Base-by-base conservation (phyloP, 768 basidiomycete genomes). In the Rhizopogon vinicolor region DNA sequence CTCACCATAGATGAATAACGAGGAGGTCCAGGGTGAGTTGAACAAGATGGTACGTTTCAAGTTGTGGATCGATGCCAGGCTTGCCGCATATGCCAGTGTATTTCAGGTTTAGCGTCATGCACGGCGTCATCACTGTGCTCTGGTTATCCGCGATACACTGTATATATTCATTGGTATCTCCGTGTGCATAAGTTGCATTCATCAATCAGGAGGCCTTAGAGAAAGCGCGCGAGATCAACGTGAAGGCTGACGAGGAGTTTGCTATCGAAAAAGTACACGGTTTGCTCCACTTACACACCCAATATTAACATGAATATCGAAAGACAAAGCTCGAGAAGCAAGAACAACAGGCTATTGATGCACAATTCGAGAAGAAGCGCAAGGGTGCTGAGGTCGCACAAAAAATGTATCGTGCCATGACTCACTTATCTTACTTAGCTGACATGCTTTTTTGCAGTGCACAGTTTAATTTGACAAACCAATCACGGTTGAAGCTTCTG, bases 221-320 rank as follows among this genome's bases (percentile, higher is more conserved):
- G 78, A 99, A 99, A 75, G 95, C 93, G 1, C 79, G 97, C 7
- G 97, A 99, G 74, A 93, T 99, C 58, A 87, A 82, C 60, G 93
- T 98, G 57, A 99, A 99, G 72, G 96, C 97, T 0, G 94, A 99
- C 59, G 95, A 98, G 71, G 96, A 99, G 75, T 98, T 98, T 68
- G 90, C 96, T 18, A 98, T 99, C 61, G 97, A 99, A 72, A 99
- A 99, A 83, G 95, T 86, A 28, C 41, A 57, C 50, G 25, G 50
- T 1, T 6, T 44, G n/a, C 33, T 44, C 51, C 19, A 13, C 52
- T 39, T n/a, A 43, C 31, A 42, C 46, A 7, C 41, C 31, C 18
- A 44, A 29, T 25, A 25, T 25, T 25, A 25, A 25, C 19, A n/a
- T 2, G 10, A 25, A n/a, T 48, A 6, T 35, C 14, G 19, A 40